These are phyloP conservation scores for Punica granatum DNA, from an alignment of 345 rosid species.

Conservation along the genomic window DNA sequence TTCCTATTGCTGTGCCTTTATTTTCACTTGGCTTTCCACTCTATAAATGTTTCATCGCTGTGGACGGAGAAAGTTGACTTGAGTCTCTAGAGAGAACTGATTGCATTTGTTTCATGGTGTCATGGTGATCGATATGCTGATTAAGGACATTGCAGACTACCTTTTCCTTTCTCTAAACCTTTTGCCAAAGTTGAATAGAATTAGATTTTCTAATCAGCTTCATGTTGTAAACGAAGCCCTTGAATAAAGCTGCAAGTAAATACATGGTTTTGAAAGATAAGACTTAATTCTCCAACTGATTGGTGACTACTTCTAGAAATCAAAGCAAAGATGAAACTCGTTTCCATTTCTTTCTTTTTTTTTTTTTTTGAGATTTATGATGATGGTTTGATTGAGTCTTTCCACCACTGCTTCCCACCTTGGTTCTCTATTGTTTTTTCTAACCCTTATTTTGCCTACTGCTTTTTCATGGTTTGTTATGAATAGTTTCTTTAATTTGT, in stretches of 20 bases:
- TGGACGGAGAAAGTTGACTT: background rate
- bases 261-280: background rate
- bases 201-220: background rate
- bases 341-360: background rate
- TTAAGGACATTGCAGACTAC: background rate
- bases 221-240: background rate
- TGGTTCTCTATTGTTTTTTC: background rate
- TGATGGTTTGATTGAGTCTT: background rate
- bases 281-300: background rate
- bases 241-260: background rate
- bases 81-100: background rate
- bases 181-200: background rate
- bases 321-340: background rate
- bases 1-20: background rate
- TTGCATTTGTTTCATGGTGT: background rate
- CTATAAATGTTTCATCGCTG: background rate
- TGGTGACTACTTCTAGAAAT: background rate
- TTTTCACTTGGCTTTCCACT: background rate
- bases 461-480: background rate
- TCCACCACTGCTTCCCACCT: background rate
- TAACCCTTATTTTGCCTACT: no score
- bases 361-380: background rate
- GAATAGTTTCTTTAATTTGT: conserved; percentile 7
- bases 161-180: background rate
- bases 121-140: background rate